phyloP scores from a whole-genome alignment of 768 basidiomycete genomes.

The Leccinum ochraceum region DNA sequence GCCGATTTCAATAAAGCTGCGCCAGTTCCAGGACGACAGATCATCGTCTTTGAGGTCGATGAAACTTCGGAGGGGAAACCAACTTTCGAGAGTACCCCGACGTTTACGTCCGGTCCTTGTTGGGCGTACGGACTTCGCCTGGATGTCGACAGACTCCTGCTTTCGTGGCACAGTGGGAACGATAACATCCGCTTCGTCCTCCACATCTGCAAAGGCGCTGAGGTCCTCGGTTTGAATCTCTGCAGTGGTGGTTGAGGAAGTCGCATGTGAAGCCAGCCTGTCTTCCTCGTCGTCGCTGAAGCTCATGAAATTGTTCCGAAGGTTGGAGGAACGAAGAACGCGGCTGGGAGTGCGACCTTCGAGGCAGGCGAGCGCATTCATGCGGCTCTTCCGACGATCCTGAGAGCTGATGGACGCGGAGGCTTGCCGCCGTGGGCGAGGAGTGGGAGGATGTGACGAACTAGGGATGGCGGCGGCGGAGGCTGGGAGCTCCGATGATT shows the following conservation, averaged over 20 bases:
- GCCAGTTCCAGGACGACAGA: constrained; percentile 52
- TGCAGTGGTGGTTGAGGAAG: constrained; percentile 11
- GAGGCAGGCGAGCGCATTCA: constrained; percentile 62
- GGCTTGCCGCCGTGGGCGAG: constrained; percentile 16
- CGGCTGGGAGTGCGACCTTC: constrained; percentile 48
- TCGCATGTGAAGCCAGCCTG: constrained; percentile 17
- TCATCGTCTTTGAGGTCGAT: constrained; percentile 61
- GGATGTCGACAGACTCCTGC: constrained; percentile 6
- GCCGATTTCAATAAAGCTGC: constrained; percentile 64
- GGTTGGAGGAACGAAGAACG: constrained; percentile 14
- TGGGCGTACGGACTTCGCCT: constrained; percentile 10
- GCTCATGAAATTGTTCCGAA: constrained; percentile 60
- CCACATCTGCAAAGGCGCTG: constrained; percentile 31
- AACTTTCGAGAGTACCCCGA: constrained; percentile 46
- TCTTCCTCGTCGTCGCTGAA: constrained; percentile 67
- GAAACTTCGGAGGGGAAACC: constrained; percentile 63
- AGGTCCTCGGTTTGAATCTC: constrained; percentile 23
- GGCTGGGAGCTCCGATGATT: constrained; percentile 11
- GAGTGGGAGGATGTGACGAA: constrained; percentile 17
- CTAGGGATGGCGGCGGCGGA: constrained; percentile 19
- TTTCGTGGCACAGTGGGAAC: constrained; percentile 18
- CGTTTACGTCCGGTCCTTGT: constrained; percentile 30
- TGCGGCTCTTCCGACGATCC: constrained; percentile 49
- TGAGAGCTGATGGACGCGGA: constrained; percentile 46
- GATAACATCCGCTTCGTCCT: constrained; percentile 34